phyloP scores from a whole-genome alignment of 345 rosid species.

The Gynandropsis gynandra region DNA sequence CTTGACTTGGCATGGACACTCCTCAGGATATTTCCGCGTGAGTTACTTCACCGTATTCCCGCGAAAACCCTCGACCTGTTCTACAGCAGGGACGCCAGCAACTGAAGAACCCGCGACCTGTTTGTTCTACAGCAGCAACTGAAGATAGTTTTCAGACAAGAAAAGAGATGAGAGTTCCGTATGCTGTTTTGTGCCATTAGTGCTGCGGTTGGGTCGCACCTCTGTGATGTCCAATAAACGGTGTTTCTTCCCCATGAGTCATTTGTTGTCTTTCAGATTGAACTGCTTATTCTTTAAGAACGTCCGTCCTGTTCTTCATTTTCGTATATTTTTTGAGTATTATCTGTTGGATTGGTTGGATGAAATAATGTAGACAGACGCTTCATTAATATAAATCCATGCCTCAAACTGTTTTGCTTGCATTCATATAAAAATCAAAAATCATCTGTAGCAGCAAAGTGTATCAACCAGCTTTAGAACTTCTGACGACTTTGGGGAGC shows the following conservation, averaged over 20 bases:
- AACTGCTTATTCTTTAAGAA: slow-evolving; percentile 18
- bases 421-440: too few relatives aligned
- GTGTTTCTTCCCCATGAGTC: slow-evolving; percentile 19
- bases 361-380: too few relatives aligned
- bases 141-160: background rate
- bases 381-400: too few relatives aligned
- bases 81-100: slow-evolving; percentile 63
- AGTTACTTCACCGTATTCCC: slow-evolving; percentile 91
- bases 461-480: slow-evolving; percentile 85
- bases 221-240: slow-evolving; percentile 13
- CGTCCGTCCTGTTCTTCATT: too few relatives aligned
- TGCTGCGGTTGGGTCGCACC: slow-evolving; percentile 19
- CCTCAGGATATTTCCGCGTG: slow-evolving; percentile 93
- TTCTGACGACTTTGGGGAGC: slow-evolving; percentile 61
- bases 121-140: too few relatives aligned
- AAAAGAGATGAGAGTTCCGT: too few relatives aligned
- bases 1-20: slow-evolving; percentile 94
- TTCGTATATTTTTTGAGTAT: slow-evolving; percentile 19
- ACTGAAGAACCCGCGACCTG: too few relatives aligned
- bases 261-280: slow-evolving; percentile 15
- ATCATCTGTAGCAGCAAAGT: too few relatives aligned
- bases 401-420: too few relatives aligned
- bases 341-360: too few relatives aligned
- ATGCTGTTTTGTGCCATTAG: slow-evolving; percentile 5
- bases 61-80: slow-evolving; percentile 81